Percentiles rank a stretch among this genome's conserved stretches.
Conservation (phyloP, 2,329 filamentous ascomycete species). For the Calonectria naviculata region DNA sequence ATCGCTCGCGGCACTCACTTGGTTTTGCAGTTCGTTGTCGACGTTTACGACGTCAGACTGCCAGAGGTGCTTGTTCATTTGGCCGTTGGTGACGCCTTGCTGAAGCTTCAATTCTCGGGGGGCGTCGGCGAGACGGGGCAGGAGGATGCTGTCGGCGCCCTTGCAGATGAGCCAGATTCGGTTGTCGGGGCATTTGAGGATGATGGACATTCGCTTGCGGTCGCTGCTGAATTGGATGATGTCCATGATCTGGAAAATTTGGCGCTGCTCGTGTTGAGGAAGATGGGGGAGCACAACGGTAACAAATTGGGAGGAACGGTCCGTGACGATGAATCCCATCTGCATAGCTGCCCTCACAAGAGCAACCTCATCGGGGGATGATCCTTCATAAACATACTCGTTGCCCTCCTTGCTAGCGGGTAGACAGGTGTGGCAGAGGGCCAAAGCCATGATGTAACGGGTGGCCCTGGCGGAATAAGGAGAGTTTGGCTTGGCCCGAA, state of each 20-base stretch:
- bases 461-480: constrained; percentile 82
- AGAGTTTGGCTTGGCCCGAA: constrained; percentile 79
- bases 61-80: not conserved
- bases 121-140: constrained; percentile 80
- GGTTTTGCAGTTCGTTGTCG: not conserved
- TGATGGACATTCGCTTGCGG: constrained; percentile 90
- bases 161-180: constrained; percentile 89
- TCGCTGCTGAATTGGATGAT: constrained; percentile 92
- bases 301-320: constrained; percentile 78
- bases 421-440: constrained; percentile 90
- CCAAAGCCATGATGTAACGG: constrained; percentile 85
- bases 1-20: not conserved
- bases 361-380: constrained; percentile 90
- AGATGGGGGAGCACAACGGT: constrained; percentile 58
- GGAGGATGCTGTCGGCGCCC: constrained; percentile 86
- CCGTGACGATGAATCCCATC: constrained; percentile 81
- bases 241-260: constrained; percentile 83
- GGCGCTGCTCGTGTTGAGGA: constrained; percentile 56
- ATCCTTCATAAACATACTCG: constrained; percentile 83
- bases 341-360: constrained; percentile 88
- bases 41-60: not conserved
- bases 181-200: constrained; percentile 85
- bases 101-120: constrained; percentile 32
- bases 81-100: not conserved
- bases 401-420: constrained; percentile 80